Base-by-base conservation (phyloP, 2,329 filamentous ascomycete species). In the Hymenoscyphus infarciens region DNA sequence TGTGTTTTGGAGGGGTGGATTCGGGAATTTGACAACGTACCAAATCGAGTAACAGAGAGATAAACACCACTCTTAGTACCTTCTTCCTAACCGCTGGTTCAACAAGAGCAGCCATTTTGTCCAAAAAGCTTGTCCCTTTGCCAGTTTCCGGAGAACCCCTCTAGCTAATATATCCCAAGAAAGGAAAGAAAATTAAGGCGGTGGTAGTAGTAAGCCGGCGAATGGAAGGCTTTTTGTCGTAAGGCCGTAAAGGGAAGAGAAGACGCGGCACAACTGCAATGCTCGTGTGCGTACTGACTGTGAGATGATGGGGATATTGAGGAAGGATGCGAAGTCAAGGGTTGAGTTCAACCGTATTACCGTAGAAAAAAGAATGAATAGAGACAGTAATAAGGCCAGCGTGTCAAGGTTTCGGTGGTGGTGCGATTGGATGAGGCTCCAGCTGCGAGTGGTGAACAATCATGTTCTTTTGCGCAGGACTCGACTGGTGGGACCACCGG, bases 31-130 rank as follows among this genome's bases (percentile, higher is more conserved):
- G 59, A 57, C 52, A 33, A 75, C 84, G 68, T 83, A 97, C 94
- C 77, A 98, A 78, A 76, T 98, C 94, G 13, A 98, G 82, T 16
- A 98, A 82, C 49, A 98, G 82, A 60, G 94, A 97, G 66, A 95
- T 82, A 76, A 97, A 93, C 66, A 98, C 85, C 70, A 98, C 92
- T 72, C 83, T 88, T 66, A 98, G 81, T 67, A 97, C 92, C 78
- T 83, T 88, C 78, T 91, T 96, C 66, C 93, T 87, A 75, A 80
- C 81, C 62, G 77, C 75, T 56, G 82, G 76, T 69, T 84, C 82
- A 35, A 85, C 77, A n/a, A 69, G 63, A 60, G 68, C 69, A 15
- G 70, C 70, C 73, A 75, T 75, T 16, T 35, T 66, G 57, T 31
- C 29, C 15, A 56, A 39, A 22, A 25, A 39, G 6, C 19, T 22